phyloP scores from a whole-genome alignment of 352 stramenopile genomes.

The Pythium aristosporum region DNA sequence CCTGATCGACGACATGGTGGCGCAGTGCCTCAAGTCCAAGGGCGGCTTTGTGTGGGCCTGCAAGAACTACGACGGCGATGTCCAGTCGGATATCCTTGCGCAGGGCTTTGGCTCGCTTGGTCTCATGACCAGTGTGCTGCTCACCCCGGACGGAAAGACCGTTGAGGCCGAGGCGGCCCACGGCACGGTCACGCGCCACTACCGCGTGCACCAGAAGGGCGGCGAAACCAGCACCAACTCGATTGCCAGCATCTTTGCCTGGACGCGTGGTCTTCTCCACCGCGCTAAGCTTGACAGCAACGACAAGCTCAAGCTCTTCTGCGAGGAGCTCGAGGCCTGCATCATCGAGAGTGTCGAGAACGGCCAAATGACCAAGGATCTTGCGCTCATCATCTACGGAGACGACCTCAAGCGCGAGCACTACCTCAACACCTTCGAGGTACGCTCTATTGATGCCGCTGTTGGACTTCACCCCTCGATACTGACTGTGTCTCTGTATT shows the following conservation, averaged over 20 bases:
- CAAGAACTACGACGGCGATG: slow-evolving; percentile 93
- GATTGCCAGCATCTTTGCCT: slow-evolving; percentile 89
- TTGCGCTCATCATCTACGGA: slow-evolving; percentile 80
- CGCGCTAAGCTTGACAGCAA: slow-evolving; percentile 87
- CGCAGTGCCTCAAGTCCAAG: slow-evolving; percentile 86
- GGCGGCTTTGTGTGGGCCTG: slow-evolving; percentile 89
- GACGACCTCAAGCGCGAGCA: slow-evolving; percentile 71
- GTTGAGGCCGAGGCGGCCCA: slow-evolving; percentile 88
- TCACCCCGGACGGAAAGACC: slow-evolving; percentile 83
- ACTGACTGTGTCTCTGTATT: not conserved
- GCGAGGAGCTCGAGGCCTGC: slow-evolving; percentile 65
- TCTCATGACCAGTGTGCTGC: slow-evolving; percentile 87
- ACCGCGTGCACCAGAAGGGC: slow-evolving; percentile 86
- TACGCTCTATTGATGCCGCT: slow-evolving; percentile 16
- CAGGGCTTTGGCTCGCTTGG: slow-evolving; percentile 88
- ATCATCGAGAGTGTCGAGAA: slow-evolving; percentile 84
- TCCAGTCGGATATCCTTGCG: slow-evolving; percentile 88
- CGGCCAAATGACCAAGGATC: slow-evolving; percentile 87
- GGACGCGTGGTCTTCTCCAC: slow-evolving; percentile 81
- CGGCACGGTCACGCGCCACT: slow-evolving; percentile 89
- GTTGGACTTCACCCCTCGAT: not conserved
- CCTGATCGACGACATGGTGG: slow-evolving; percentile 91
- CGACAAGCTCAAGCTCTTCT: slow-evolving; percentile 68
- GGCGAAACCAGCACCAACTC: slow-evolving; percentile 88
- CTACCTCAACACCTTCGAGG: slow-evolving; percentile 40